Evolutionary conservation across 2,329 filamentous ascomycete species (phyloP), one percentile per base, ranked within the genome.

Genomic region (Biscogniauxia sp.): DNA sequence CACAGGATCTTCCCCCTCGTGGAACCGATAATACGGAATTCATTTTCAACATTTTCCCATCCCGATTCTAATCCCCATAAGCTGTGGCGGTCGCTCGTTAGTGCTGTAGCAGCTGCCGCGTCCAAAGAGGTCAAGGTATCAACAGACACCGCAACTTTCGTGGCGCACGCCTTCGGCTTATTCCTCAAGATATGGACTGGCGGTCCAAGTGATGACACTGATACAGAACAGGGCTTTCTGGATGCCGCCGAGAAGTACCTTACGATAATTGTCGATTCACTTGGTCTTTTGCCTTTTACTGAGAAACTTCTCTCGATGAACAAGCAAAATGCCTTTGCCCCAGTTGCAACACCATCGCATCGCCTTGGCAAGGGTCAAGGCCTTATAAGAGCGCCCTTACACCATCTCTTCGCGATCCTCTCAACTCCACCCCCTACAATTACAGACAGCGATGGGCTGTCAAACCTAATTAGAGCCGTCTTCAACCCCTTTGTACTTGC

Each of bases 121-220:
- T 84, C 82, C 51, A 96, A 97, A 75, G 95, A 99, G 75, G 89
- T 99, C 68, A 96, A 94, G 69, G 88, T 93, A 6, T 93, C 92
- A 0, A 84, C 84, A 13, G 94, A 98, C 63, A 91, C 93, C 1
- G 90, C 91, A 70, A 84, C 87, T 62, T 94, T 93, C 61, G 83
- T 97, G 63, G 88, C 90, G 20, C 82, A 86, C 51, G 81, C 93
- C 20, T 82, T 94, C 55, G 86, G 86, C 51, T 76, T 93, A 20
- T 77, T 97, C 6, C 84, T 86, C 54, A 85, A 83, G 25, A 74
- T 93, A 2, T 96, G 93, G 92, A 79, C 79, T 19, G 73, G 70
- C 13, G 85, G 85, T 19, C 83, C 89, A 15, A 72, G 82, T n/a
- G 79, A 77, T 75, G 70, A 87, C 75, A 67, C 77, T 75, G 67